Conservation (phyloP, 495 filamentous ascomycete species). For the Penicillium samsonianum region DNA sequence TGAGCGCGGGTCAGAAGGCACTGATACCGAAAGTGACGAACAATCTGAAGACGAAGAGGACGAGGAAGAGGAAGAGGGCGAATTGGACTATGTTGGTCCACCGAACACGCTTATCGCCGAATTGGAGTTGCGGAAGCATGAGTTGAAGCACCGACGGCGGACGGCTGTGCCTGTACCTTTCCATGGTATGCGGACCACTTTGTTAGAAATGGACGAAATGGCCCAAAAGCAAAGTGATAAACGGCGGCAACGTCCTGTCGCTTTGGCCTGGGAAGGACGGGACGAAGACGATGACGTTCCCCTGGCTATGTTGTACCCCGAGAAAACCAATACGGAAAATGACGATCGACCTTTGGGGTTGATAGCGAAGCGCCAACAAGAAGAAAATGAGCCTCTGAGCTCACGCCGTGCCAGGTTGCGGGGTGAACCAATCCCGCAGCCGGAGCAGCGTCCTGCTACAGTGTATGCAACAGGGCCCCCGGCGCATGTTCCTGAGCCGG, state of each 20-base stretch:
- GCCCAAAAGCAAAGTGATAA: slow-evolving; percentile 80
- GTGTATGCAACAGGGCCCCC: slow-evolving; percentile 35
- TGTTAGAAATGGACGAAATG: slow-evolving; percentile 88
- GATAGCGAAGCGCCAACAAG: slow-evolving; percentile 79
- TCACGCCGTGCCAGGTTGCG: slow-evolving; percentile 74
- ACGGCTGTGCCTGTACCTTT: slow-evolving; percentile 62
- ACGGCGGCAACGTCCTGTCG: slow-evolving; percentile 70
- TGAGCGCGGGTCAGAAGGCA: slow-evolving; percentile 21
- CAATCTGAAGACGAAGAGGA: slow-evolving; percentile 34
- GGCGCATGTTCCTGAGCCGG: slow-evolving; percentile 16
- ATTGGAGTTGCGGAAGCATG: slow-evolving; percentile 82
- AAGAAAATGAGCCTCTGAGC: slow-evolving; percentile 90
- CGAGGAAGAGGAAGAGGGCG: slow-evolving; percentile 38
- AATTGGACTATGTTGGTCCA: slow-evolving; percentile 60
- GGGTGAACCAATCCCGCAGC: slow-evolving; percentile 47
- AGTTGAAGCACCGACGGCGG: slow-evolving; percentile 73
- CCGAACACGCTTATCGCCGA: slow-evolving; percentile 93
- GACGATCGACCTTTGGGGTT: slow-evolving; percentile 76
- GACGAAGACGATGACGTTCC: slow-evolving; percentile 77
- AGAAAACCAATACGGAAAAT: slow-evolving; percentile 55
- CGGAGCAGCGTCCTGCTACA: slow-evolving; percentile 39
- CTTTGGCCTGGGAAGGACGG: slow-evolving; percentile 87
- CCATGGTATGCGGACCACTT: slow-evolving; percentile 81
- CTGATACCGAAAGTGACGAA: slow-evolving; percentile 25
- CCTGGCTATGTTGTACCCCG: slow-evolving; percentile 74